Evolutionary conservation across 2,329 filamentous ascomycete genomes (phyloP), one percentile per base, ranked within the genome.

Genomic region (Ramichloridium luteum): DNA sequence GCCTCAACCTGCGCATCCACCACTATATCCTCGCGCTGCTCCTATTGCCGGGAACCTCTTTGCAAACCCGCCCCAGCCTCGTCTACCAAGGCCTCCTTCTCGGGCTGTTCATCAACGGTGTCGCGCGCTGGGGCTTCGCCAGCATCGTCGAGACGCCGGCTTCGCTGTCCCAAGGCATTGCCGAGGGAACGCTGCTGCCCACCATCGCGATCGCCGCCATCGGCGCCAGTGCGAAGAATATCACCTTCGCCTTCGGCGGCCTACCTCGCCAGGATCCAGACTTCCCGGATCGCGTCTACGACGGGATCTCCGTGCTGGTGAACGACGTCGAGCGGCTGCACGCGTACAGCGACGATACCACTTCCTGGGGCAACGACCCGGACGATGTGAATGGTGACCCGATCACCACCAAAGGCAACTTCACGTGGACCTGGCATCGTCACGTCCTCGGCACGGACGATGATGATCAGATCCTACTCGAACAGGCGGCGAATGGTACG

Each of bases 71-170:
- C 0, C 80, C 83, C 0, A 78, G 77, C 1, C 64, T 96, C 6
- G 56, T 93, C 2, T 96, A 90, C 50, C 88, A 96, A 55, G 90
- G 90, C 8, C 64, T 98, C 2, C 65, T 98, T 0, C 62, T 96
- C 5, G 90, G 90, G 0, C 68, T 96, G 0, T 96, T 94, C 56
- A 77, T 94, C 59, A 94, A 94, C 53, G 88, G 90, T 31, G 75
- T 92, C 37, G 88, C 86, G 3, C 72, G 88, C 26, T 96, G 90
- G 90, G 86, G 86, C 1, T 98, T 93, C 54, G 86, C 84, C 39
- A 70, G 80, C 1, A 74, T 98, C 28, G 69, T 98, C 11, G 78
- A 98, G 58, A 96, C 90, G 0, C 73, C 81, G 0, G 68, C 58
- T 1, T 74, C 76, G 1, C 60, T 98, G 14, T 74, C 75, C 32